Evolutionary conservation across 2,329 filamentous ascomycete genomes (phyloP), one percentile per base, ranked within the genome.

Genomic region (Fusarium nanum): DNA sequence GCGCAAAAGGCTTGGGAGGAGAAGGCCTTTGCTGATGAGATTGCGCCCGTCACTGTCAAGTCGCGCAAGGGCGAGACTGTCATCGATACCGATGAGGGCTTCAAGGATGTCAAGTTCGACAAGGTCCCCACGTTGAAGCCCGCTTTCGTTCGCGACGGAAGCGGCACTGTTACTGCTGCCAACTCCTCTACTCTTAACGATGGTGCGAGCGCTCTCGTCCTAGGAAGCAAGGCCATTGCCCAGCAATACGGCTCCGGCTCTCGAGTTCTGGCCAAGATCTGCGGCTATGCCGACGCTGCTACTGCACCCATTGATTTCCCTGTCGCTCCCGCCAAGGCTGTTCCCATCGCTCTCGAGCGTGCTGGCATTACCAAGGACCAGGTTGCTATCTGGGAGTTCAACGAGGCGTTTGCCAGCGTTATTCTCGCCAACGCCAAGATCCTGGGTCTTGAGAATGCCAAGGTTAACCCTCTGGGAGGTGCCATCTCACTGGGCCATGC

Each of bases 341-440:
- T 98, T 0, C 94, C 95, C 5, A 89, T 98, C 75, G 94, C 94
- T 13, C 86, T 99, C 53, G 88, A 94, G 81, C 88, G 94, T 60
- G 96, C 96, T 1, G 94, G 95, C 13, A 94, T 99, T 72, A 93
- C 89, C 70, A 93, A 94, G 81, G 92, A 97, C 48, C 92, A 98
- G 80, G 93, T 99, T 47, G 91, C 95, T 7, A 84, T 98, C 23
- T 98, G 96, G 95, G 96, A 98, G 80, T 97, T 99, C 81, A 99
- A 99, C 80, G 96, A 99, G 83, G 96, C 96, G 0, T 99, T 99
- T 78, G 95, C 96, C 28, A 93, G 93, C 7, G 94, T 98, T 30
- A 96, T 98, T 80, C 94, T 96, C 78, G 94, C 95, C 44, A 98
- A 98, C 77, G 91, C 93, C 76, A 94, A 97, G 91, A 94, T 97